Percentiles rank a stretch among this genome's conserved stretches.
Evolutionary conservation across 73 alveolate species (phyloP).

Genomic region (Paramecium primaurelia): DNA sequence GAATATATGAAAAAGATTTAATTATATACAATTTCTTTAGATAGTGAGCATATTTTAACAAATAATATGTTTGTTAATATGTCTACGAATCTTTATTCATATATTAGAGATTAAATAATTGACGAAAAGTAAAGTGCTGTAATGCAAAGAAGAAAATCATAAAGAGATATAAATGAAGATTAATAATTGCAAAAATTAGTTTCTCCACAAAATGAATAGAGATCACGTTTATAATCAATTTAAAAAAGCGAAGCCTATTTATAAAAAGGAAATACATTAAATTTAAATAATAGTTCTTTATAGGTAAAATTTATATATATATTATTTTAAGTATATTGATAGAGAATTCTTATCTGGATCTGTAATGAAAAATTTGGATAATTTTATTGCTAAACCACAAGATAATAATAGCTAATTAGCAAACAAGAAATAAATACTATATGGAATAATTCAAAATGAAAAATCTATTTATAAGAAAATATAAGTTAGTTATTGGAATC

Average conservation of each 20-base stretch:
- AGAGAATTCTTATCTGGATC: not conserved
- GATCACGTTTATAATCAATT: not conserved
- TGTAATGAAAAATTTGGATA: not conserved
- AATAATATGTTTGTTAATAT: not conserved
- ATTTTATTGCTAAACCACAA: not conserved
- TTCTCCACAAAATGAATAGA: not conserved
- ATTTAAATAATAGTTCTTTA: not conserved
- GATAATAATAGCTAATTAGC: not conserved
- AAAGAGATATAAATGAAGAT: not conserved
- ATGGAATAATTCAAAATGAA: not conserved
- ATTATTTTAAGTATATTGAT: not conserved
- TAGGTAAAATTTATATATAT: not conserved
- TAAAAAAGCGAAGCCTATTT: not conserved
- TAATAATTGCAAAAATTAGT: not conserved
- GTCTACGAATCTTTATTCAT: not conserved
- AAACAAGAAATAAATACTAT: not conserved
- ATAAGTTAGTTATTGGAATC: not conserved
- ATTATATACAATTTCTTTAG: not conserved
- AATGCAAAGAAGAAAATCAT: not conserved
- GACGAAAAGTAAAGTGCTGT: not conserved
- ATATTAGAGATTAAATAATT: not conserved
- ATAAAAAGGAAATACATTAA: not conserved
- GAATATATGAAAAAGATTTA: not conserved
- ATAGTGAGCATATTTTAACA: not conserved
- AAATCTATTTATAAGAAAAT: not conserved